Evolutionary conservation across 768 basidiomycete genomes (phyloP), one percentile per base, ranked within the genome.

Genomic region (Hericium coralloides): DNA sequence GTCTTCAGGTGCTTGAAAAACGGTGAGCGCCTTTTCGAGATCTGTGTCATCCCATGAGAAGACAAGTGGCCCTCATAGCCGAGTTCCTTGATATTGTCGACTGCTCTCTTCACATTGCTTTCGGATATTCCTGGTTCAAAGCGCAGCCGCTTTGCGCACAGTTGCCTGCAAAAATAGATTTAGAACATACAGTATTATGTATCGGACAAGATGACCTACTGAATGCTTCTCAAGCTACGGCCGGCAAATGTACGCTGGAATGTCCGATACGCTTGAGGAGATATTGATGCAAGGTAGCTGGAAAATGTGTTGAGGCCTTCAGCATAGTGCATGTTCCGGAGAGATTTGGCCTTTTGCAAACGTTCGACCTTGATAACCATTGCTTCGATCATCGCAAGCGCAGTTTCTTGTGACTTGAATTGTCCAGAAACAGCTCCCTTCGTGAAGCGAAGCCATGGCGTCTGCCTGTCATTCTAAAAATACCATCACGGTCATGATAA

Each of bases 391-490:
- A 52, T 26, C 12, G 3, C 50, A 2, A 52, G 26, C 14, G 31
- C 26, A 2, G 59, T 60, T 7, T 63, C 59, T 17, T 45, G n/a
- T 1, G 55, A 56, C 18, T 60, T 56, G 57, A 60, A 68, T 1
- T 48, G 18, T 1, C 65, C 67, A 36, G 55, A 54, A 12, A 54
- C 49, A 37, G 57, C 62, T 4, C 66, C 66, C 22, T 58, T 23
- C 2, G 66, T 62, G 59, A 66, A 67, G 12, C 56, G 54, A 18
- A 67, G 52, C 52, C 53, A 65, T 0, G 66, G 63, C 38, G 48
- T 20, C 15, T 55, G 52, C 14, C 26, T 6, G 23, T 49, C 48
- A 3, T 49, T 20, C 48, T 49, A 12, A 3, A 9, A 20, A 20
- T 20, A 18, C 12, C 22, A 37, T 48, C 41, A 56, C 14, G 12